Base-by-base conservation (phyloP, 805 yeast species). In the Sugiyamaella smithiae region DNA sequence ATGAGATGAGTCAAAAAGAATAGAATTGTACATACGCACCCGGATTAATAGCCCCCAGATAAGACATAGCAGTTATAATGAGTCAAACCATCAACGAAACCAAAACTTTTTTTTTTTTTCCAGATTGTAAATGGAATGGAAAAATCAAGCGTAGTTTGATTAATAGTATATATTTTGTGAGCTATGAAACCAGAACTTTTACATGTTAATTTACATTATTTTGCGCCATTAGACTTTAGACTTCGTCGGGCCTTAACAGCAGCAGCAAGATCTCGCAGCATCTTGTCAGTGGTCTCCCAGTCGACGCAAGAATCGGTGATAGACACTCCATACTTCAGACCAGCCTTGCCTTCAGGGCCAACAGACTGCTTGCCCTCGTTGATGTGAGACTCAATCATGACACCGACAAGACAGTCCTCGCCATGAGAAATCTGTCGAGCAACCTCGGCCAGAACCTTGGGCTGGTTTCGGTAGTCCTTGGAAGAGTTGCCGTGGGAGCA, bases 401-500 rank as follows among this genome's bases (percentile, higher is more conserved):
- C 84, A 66, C 98, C 99, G 59, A 87, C 83, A 56, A 91, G 81
- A 51, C 73, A 72, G 46, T 79, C 77, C 67, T 88, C 95, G 62
- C 99, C 99, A 24, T 70, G 73, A 31, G 85, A 71, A 41, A 91
- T 74, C 72, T 93, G 98, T 58, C 80, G 81, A 43, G 91, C 88
- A 48, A 91, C 93, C 50, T 76, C 80, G 24, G 77, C 72, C 57
- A 88, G 83, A n/a, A 93, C 99, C 68, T 77, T 82, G 51, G 99
- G 97, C 74, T 93, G 99, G 74, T 93, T 93, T 66, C 82, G 80
- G 82, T 80, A 89, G 73, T 93, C 93, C 72, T 93, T 93, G 70
- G 77, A 82, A 32, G 97, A 89, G 76, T 93, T 93, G 62, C 97
- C 99, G 71, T 93, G 99, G 41, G 97, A 90, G 72, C 97, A 93